A percentile compares a stretch with the other conserved stretches of the same genome.
Conservation (phyloP, 345 rosid genomes). For the Crucihimalaya himalaica region DNA sequence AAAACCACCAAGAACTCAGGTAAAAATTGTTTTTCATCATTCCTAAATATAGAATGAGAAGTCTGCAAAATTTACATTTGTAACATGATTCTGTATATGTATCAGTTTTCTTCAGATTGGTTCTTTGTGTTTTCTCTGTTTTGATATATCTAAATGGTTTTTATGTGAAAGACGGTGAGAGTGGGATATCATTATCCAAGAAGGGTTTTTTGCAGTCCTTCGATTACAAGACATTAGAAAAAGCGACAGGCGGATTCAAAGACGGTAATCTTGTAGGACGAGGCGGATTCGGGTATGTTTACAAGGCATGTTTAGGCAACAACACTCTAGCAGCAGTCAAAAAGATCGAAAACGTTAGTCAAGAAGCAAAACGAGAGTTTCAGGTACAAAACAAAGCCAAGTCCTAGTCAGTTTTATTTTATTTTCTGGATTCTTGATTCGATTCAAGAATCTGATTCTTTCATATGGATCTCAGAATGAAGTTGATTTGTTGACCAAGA, state of each 20-base stretch:
- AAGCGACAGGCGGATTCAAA: conserved; percentile 67
- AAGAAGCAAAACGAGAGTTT: conserved; percentile 76
- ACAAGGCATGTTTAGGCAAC: conserved; percentile 65
- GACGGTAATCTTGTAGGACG: conserved; percentile 66
- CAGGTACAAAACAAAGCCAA: conserved; percentile 52
- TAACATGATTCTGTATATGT: neutral
- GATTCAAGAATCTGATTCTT: neutral
- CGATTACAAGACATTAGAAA: conserved; percentile 70
- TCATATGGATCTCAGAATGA: conserved; percentile 63
- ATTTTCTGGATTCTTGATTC: neutral
- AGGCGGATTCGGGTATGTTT: conserved; percentile 92
- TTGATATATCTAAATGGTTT: conserved; percentile 35
- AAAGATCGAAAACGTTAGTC: conserved; percentile 63
- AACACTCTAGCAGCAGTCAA: conserved; percentile 68
- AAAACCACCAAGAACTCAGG: conserved; percentile 55
- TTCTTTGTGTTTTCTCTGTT: neutral
- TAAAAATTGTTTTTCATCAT: neutral
- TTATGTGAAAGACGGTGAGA: conserved; percentile 42
- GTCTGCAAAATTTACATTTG: neutral
- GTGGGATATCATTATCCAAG: conserved; percentile 38
- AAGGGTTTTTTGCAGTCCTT: conserved; percentile 46
- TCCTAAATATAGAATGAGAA: neutral
- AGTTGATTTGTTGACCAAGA: conserved; percentile 69
- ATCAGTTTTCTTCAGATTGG: neutral
- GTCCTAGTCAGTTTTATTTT: neutral